phyloP scores from a whole-genome alignment of 2,329 filamentous ascomycete species.

The Harringtonia lauricola region DNA sequence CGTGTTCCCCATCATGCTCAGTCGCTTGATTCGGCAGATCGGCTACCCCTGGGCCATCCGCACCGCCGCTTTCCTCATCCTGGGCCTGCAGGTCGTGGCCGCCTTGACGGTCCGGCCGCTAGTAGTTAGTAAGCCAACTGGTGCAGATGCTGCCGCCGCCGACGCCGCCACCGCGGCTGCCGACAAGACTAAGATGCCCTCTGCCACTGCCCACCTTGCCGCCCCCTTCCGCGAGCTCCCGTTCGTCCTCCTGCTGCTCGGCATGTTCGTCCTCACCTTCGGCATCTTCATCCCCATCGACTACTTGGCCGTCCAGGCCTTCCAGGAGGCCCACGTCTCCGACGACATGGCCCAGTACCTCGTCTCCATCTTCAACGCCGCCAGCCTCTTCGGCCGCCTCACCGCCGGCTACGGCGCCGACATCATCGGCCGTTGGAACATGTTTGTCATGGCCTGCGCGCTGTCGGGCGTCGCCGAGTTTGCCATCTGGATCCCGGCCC shows the following conservation, averaged over 20 bases:
- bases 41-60: conserved; percentile 20
- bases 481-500: conserved; percentile 30
- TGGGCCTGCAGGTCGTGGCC: conserved; percentile 14
- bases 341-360: conserved; percentile 13
- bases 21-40: conserved; percentile 12
- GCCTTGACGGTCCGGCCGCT: conserved; percentile 15
- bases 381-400: conserved; percentile 24
- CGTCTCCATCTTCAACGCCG: conserved; percentile 16
- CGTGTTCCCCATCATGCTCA: conserved; percentile 18
- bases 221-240: conserved; percentile 11
- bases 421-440: conserved; percentile 26
- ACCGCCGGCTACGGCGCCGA: conserved; percentile 18
- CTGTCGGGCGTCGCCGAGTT: conserved; percentile 26
- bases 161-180: conserved; percentile 19
- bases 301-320: conserved; percentile 14
- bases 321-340: conserved; percentile 10
- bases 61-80: conserved; percentile 16
- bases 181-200: conserved; percentile 2
- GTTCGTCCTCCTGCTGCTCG: conserved; percentile 11
- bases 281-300: conserved; percentile 16
- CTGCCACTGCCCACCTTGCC: neutral
- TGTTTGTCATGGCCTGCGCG: conserved; percentile 32
- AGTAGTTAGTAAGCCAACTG: no score
- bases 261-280: conserved; percentile 13
- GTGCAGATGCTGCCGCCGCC: neutral